phyloP scores from a whole-genome alignment of 805 yeast genomes.

The Yarrowia keelungensis region DNA sequence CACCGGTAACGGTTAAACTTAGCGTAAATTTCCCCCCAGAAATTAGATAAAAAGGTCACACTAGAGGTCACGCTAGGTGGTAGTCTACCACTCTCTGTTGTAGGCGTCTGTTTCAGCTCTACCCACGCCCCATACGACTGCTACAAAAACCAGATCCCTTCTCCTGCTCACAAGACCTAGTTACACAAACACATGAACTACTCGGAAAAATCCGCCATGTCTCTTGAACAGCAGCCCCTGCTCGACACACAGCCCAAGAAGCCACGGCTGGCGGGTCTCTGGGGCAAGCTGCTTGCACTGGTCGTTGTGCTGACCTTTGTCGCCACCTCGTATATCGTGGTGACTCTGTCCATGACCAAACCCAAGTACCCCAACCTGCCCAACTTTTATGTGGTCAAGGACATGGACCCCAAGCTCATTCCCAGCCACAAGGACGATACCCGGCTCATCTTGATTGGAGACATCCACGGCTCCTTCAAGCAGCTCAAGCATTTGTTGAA shows the following conservation, averaged over 20 bases:
- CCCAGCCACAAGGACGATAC: slow-evolving; percentile 41
- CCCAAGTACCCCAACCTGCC: slow-evolving; percentile 29
- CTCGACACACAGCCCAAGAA: slow-evolving; percentile 19
- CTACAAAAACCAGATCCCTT: not conserved
- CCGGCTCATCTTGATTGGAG: slow-evolving; percentile 78
- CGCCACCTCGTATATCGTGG: slow-evolving; percentile 9
- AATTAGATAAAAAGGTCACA: slow-evolving; percentile 16
- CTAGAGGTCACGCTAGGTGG: slow-evolving; percentile 23
- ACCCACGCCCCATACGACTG: not conserved
- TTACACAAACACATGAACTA: slow-evolving; percentile 7
- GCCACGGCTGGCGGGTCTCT: not conserved
- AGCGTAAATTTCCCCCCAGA: slow-evolving; percentile 8
- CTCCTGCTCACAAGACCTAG: not conserved
- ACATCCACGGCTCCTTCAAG: slow-evolving; percentile 79
- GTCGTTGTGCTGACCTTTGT: slow-evolving; percentile 8
- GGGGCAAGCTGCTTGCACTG: slow-evolving; percentile 7
- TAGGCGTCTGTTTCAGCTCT: slow-evolving; percentile 1
- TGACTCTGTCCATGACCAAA: slow-evolving; percentile 18
- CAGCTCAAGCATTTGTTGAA: slow-evolving; percentile 62
- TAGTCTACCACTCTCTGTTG: not conserved
- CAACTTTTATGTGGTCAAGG: slow-evolving; percentile 28
- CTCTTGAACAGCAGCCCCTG: slow-evolving; percentile 35
- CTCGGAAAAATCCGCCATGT: slow-evolving; percentile 25
- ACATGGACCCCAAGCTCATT: slow-evolving; percentile 23
- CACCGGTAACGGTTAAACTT: slow-evolving; percentile 29